A percentile compares a stretch with the other conserved stretches of the same genome.
Conservation (phyloP, 2,329 filamentous ascomycete genomes). For the Pseudocercospora musae region DNA sequence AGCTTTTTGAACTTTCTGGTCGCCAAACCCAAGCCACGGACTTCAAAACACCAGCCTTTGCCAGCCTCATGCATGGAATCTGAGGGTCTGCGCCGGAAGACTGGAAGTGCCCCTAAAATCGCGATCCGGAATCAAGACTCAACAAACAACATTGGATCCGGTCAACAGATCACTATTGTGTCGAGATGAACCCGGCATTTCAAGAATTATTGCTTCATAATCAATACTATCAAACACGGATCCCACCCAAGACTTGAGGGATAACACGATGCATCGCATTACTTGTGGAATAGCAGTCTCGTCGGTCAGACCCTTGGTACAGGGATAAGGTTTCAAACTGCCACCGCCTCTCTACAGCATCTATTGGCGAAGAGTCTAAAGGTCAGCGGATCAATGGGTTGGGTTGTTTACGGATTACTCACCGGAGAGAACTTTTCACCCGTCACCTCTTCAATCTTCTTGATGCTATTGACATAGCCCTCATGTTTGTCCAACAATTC, state of each 20-base stretch:
- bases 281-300: background rate
- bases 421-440: constrained; percentile 28
- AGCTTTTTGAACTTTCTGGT: background rate
- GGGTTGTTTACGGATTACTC: background rate
- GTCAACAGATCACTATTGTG: background rate
- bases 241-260: background rate
- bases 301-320: background rate
- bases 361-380: background rate
- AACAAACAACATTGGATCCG: background rate
- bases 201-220: background rate
- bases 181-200: background rate
- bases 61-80: background rate
- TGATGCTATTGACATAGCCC: constrained; percentile 47
- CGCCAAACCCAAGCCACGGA: background rate
- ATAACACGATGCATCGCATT: background rate
- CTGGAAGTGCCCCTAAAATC: background rate
- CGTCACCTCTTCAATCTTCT: constrained; percentile 47
- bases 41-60: background rate
- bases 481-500: constrained; percentile 44
- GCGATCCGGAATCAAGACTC: background rate
- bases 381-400: background rate
- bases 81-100: background rate
- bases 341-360: background rate
- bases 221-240: background rate
- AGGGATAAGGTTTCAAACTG: background rate